Base-by-base conservation (phyloP, 495 filamentous ascomycete species). In the Aspergillus bridgeri region DNA sequence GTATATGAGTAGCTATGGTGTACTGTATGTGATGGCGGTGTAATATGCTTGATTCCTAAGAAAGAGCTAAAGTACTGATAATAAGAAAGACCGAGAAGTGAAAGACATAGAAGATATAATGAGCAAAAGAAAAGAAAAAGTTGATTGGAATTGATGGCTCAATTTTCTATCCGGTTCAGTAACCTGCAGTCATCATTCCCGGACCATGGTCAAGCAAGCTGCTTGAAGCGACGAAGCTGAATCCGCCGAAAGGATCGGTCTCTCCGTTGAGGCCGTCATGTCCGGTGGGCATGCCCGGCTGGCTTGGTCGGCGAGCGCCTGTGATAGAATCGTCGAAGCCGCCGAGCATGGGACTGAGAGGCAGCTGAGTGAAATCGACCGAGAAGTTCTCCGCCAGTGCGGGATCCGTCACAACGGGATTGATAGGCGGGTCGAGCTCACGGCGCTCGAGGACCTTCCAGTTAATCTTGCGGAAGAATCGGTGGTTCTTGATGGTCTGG, bases 391-490 rank as follows among this genome's bases (percentile, higher is more conserved):
- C 94, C 2, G 94, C 94, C 8, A 96, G 78, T 64, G 92, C 91
- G 0, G 95, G 95, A 64, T 98, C 90, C 0, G 94, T 97, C 59
- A 98, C 90, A 59, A 97, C 74, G 3, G 94, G 94, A 65, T 87
- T 81, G 61, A 98, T 97, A 0, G 94, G 94, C 5, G 94, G 86
- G 46, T 86, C 83, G 48, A 96, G 52, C 65, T 96, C 90, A 45
- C 93, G 80, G 42, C 80, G 78, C 50, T 87, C 90, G 15, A 98
- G 80, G 51, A 81, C 83, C 68, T 81, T 84, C 94, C 94, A 98
- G 76, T 98, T 87, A 64, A 98, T 92, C 75, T 90, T 93, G 54
- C 89, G 83, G 82, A 98, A 98, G 79, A 98, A 98, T 19, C 94
- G 86, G 65, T 98, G 94, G 48, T 86, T 85, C 81, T 96, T 96